Evolutionary conservation across 768 basidiomycete species (phyloP).

Genomic region (Mycena olivaceomarginata): DNA sequence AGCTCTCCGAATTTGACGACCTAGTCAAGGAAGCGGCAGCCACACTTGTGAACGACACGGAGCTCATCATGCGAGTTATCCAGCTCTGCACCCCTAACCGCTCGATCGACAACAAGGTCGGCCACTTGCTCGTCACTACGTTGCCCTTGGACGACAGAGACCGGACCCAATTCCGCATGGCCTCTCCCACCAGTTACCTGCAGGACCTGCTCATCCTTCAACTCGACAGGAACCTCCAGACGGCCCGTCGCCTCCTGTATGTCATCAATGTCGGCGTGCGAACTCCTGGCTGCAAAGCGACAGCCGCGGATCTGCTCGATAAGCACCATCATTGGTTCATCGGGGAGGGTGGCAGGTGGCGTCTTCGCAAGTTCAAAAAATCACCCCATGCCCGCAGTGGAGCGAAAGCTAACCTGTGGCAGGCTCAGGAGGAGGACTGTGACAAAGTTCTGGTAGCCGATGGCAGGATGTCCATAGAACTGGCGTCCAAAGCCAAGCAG

Average conservation of each 20-base stretch:
- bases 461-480: slow-evolving; percentile 26
- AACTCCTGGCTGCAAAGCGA: slow-evolving; percentile 27
- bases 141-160: slow-evolving; percentile 26
- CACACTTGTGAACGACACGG: slow-evolving; percentile 28
- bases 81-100: slow-evolving; percentile 18
- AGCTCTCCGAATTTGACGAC: slow-evolving; percentile 16
- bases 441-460: slow-evolving; percentile 20
- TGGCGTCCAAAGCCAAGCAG: slow-evolving; percentile 11
- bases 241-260: slow-evolving; percentile 30
- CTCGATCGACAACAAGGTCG: slow-evolving; percentile 21
- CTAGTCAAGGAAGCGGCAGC: slow-evolving; percentile 24
- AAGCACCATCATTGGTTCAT: slow-evolving; percentile 31
- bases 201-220: slow-evolving; percentile 28
- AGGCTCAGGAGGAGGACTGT: slow-evolving; percentile 20
- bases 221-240: slow-evolving; percentile 31
- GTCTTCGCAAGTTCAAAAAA: slow-evolving; percentile 27
- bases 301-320: slow-evolving; percentile 21
- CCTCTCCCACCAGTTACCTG: slow-evolving; percentile 30
- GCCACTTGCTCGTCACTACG: slow-evolving; percentile 25
- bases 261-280: slow-evolving; percentile 21
- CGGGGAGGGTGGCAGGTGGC: slow-evolving; percentile 26
- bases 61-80: slow-evolving; percentile 27
- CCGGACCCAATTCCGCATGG: slow-evolving; percentile 31
- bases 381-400: slow-evolving; percentile 20
- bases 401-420: slow-evolving; percentile 21